These are phyloP conservation scores for Neonothopanus nambi DNA, from an alignment of 1,284 basidiomycete species.

Conservation along the genomic window DNA sequence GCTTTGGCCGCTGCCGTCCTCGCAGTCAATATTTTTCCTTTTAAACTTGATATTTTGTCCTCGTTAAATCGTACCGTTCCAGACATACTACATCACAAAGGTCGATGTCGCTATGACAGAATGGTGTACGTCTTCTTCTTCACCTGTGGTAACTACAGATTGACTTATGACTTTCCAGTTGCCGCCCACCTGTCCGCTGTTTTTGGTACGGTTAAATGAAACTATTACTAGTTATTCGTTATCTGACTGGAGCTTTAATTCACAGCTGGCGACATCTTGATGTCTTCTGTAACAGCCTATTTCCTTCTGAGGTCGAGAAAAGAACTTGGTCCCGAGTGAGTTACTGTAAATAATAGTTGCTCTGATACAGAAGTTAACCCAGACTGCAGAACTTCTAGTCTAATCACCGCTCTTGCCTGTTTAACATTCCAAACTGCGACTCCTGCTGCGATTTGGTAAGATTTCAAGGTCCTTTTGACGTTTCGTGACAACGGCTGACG, in stretches of 20 bases:
- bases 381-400: slow-evolving; percentile 21
- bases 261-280: slow-evolving; percentile 30
- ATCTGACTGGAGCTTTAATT: neutral
- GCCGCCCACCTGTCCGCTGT: slow-evolving; percentile 33
- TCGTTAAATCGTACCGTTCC: neutral
- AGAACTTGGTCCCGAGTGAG: slow-evolving; percentile 31
- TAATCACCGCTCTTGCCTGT: slow-evolving; percentile 33
- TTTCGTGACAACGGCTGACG: too few species aligned
- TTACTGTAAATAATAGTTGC: neutral
- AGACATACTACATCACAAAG: slow-evolving; percentile 24
- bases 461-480: neutral
- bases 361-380: slow-evolving; percentile 1
- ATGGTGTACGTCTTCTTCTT: slow-evolving; percentile 30
- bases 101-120: slow-evolving; percentile 21
- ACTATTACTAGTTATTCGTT: neutral
- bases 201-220: slow-evolving; percentile 29
- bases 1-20: slow-evolving; percentile 28
- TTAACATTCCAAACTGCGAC: slow-evolving; percentile 35
- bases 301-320: slow-evolving; percentile 29
- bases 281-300: slow-evolving; percentile 30
- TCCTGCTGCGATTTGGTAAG: slow-evolving; percentile 35
- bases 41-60: neutral
- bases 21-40: slow-evolving; percentile 22
- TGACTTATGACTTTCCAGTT: slow-evolving; percentile 21
- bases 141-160: neutral